phyloP scores from a whole-genome alignment of 768 basidiomycete genomes.

The Cubamyces lactineus region DNA sequence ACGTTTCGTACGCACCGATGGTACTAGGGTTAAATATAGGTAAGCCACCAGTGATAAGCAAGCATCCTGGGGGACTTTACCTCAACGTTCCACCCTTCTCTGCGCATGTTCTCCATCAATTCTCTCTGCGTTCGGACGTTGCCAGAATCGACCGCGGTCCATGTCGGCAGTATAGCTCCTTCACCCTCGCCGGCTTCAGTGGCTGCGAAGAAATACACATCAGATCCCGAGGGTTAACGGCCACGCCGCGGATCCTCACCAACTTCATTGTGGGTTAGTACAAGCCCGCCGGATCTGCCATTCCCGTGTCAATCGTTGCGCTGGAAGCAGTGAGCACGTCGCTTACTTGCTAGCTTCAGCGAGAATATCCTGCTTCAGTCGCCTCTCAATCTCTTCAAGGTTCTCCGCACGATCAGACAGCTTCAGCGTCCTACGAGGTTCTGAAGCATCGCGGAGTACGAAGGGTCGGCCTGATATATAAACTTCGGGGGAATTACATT shows the following conservation, averaged over 20 bases:
- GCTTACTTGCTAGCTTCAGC: conserved; percentile 74
- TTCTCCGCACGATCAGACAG: conserved; percentile 94
- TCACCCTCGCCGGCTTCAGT: conserved; percentile 63
- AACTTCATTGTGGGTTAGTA: conserved; percentile 93
- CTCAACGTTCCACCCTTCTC: conserved; percentile 91
- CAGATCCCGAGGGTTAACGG: background rate
- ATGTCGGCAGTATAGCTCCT: conserved; percentile 86
- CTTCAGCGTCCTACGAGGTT: conserved; percentile 76
- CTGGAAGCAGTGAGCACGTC: background rate
- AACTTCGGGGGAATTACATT: conserved; percentile 44
- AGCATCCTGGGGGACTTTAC: conserved; percentile 44
- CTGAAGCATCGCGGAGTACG: conserved; percentile 84
- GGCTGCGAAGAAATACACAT: background rate
- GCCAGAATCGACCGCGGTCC: conserved; percentile 84
- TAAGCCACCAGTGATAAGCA: background rate
- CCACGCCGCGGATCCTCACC: conserved; percentile 44
- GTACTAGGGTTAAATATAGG: conserved; percentile 51
- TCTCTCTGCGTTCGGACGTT: conserved; percentile 90
- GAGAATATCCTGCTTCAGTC: conserved; percentile 90
- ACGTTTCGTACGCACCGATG: conserved; percentile 55
- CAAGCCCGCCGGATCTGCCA: conserved; percentile 80
- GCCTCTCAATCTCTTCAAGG: conserved; percentile 87
- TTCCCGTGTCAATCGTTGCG: conserved; percentile 4
- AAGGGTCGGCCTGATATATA: conserved; percentile 93
- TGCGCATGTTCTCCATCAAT: conserved; percentile 78